Evolutionary conservation across 345 rosid genomes (phyloP), one percentile per base, ranked within the genome.

Genomic region (Hibiscus tridactylites): DNA sequence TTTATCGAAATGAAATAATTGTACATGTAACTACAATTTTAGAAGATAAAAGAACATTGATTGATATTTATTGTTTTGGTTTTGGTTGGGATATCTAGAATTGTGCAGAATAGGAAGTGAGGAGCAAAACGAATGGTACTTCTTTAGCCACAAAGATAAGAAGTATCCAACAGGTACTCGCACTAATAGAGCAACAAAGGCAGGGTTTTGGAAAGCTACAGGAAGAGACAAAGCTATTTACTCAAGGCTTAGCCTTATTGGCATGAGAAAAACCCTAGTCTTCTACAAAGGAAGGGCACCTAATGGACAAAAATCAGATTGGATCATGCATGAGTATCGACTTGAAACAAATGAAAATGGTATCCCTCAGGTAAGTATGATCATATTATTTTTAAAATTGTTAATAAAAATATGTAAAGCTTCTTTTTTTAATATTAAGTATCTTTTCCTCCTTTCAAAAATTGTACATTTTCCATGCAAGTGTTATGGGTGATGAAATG

Each of bases 291-390:
- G 99, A 5, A 82, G 99, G 42, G 99, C 99, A 24, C 97, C 99
- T 0, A 92, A 92, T 77, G 99, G 99, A 37, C 97, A 88, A 49
- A 95, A 95, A 56, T 95, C 97, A 0, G 97, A 95, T 53, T 95
- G 97, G 97, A 92, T 95, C 70, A 92, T 95, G 99, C 99, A 95
- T 15, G 99, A 95, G 42, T 95, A 95, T 73, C 93, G 99, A 60
- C 92, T 95, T 10, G 97, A 95, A 80, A 90, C 96, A 0, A 91
- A 92, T 75, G 97, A 94, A 84, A 94, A 90, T 76, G 97, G 92
- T 50, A 75, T 92, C 65, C 89, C 96, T 44, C 97, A 89, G 82
- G 88, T 68, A 78, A 74, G 79, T 54, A 54, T 8, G 24, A 21
- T 21, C 31, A 29, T 29, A 29, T 29, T 29, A 1, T 29, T 29